A percentile compares a stretch with the other conserved stretches of the same genome.
Evolutionary conservation across 768 basidiomycete species (phyloP).

Genomic region (Lentinula raphanica): DNA sequence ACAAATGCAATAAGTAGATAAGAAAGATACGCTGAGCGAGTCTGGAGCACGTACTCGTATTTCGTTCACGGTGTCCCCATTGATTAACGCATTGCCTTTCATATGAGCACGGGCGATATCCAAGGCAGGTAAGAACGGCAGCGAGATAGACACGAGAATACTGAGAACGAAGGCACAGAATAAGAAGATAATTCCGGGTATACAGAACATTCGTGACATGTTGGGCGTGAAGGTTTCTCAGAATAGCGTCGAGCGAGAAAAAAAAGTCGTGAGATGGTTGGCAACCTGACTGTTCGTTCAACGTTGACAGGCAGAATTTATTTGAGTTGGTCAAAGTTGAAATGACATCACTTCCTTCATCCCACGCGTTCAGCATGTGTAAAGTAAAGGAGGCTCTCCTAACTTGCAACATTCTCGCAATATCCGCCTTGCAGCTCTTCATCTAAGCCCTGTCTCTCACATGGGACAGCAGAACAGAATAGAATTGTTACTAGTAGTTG

Average conservation of each 20-base stretch:
- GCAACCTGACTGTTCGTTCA: neutral
- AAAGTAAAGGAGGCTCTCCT: too few species aligned
- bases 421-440: too few species aligned
- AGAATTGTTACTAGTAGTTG: too few species aligned
- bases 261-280: neutral
- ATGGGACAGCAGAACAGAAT: too few species aligned
- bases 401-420: too few species aligned
- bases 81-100: conserved; percentile 22
- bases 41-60: conserved; percentile 44
- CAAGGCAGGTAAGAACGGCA: conserved; percentile 62
- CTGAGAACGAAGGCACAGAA: conserved; percentile 60
- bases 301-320: neutral
- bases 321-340: neutral
- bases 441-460: too few species aligned
- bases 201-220: conserved; percentile 50
- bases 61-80: conserved; percentile 31
- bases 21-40: neutral
- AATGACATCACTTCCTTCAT: neutral
- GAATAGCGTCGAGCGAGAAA: neutral
- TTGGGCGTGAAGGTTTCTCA: neutral
- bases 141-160: conserved; percentile 64
- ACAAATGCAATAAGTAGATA: neutral
- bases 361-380: neutral
- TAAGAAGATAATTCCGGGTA: conserved; percentile 56
- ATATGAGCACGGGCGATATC: conserved; percentile 63